Evolutionary conservation across 2,329 filamentous ascomycete species (phyloP).

Genomic region (Talaromyces pinophilus): DNA sequence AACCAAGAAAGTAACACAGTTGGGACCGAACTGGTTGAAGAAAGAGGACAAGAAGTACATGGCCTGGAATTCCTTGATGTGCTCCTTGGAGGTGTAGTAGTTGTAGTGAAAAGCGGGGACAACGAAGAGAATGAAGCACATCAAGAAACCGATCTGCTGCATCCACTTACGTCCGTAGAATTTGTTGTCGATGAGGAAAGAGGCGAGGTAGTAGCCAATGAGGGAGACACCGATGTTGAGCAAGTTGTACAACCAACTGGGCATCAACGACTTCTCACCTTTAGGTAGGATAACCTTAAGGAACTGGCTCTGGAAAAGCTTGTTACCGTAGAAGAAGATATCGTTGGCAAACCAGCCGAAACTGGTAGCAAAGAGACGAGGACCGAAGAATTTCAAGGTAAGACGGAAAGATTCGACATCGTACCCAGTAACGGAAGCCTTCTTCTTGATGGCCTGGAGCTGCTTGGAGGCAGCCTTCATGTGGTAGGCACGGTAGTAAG

Average conservation of each 20-base stretch:
- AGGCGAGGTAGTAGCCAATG: constrained; percentile 85
- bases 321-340: constrained; percentile 99
- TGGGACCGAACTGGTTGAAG: constrained; percentile 99
- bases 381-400: constrained; percentile 80
- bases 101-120: constrained; percentile 85
- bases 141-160: constrained; percentile 91
- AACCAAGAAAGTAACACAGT: constrained; percentile 93
- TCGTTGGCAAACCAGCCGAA: constrained; percentile 95
- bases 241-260: constrained; percentile 87
- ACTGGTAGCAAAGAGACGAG: constrained; percentile 81
- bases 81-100: constrained; percentile 71
- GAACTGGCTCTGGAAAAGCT: constrained; percentile 91
- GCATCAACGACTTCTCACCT: constrained; percentile 69
- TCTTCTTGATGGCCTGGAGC: constrained; percentile 79
- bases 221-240: constrained; percentile 87
- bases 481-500: constrained; percentile 94
- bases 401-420: constrained; percentile 78
- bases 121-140: constrained; percentile 91
- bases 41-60: constrained; percentile 99
- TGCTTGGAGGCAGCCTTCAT: constrained; percentile 88
- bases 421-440: constrained; percentile 85
- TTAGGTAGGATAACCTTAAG: constrained; percentile 75
- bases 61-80: constrained; percentile 88
- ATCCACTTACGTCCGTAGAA: constrained; percentile 94
- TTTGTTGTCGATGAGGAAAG: constrained; percentile 90